These are phyloP conservation scores for Wickerhamiella slavikovae DNA, from an alignment of 805 yeast species.

Conservation along the genomic window DNA sequence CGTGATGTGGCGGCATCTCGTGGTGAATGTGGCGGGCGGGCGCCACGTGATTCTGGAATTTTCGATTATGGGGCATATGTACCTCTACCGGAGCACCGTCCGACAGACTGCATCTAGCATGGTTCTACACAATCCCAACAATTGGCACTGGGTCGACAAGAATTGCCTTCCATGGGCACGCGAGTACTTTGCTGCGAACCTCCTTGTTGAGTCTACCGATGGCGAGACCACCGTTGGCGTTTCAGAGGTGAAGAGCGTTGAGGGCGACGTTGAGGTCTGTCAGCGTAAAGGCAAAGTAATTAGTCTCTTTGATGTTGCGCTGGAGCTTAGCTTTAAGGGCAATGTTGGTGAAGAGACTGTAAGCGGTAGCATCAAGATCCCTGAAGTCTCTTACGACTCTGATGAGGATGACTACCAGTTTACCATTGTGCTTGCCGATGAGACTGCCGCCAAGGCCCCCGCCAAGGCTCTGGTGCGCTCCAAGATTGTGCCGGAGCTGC, in stretches of 20 bases:
- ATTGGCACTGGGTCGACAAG: slow-evolving; percentile 99
- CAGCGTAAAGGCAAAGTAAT: slow-evolving; percentile 95
- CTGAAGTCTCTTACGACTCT: slow-evolving; percentile 88
- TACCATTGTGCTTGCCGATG: slow-evolving; percentile 42
- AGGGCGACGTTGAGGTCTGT: slow-evolving; percentile 93
- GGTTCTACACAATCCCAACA: slow-evolving; percentile 94
- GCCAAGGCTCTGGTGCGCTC: slow-evolving; percentile 33
- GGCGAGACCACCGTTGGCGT: slow-evolving; percentile 19
- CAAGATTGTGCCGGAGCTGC: slow-evolving; percentile 47
- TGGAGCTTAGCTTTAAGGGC: slow-evolving; percentile 42
- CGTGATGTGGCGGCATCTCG: too few relatives aligned
- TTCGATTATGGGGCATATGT: neutral
- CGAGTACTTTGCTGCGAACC: slow-evolving; percentile 43
- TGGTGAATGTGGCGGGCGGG: too few relatives aligned
- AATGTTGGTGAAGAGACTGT: slow-evolving; percentile 22
- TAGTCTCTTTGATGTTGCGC: slow-evolving; percentile 63
- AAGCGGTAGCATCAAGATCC: slow-evolving; percentile 59
- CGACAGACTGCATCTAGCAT: slow-evolving; percentile 19
- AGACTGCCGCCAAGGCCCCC: slow-evolving; percentile 23
- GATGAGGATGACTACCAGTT: slow-evolving; percentile 74
- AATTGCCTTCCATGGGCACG: slow-evolving; percentile 88
- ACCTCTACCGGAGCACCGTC: neutral
- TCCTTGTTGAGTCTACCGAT: slow-evolving; percentile 25
- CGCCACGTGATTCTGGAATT: slow-evolving; percentile 1
- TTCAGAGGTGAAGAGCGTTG: slow-evolving; percentile 34